Evolutionary conservation across 2,329 filamentous ascomycete genomes (phyloP).

Genomic region (Fusarium siculi): DNA sequence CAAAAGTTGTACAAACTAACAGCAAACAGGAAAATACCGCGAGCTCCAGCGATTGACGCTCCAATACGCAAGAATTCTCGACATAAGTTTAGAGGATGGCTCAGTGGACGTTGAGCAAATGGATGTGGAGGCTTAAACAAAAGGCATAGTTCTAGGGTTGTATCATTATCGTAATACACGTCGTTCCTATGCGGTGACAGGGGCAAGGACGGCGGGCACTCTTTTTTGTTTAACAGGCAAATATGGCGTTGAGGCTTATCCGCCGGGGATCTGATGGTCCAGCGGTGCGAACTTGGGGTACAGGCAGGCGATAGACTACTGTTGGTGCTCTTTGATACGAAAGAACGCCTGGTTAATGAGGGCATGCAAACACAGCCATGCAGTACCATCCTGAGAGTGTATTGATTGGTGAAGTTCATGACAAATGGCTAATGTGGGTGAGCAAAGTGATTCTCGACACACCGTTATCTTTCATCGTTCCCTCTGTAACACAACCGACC

Average conservation of each 20-base stretch:
- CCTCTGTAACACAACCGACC: constrained; percentile 1
- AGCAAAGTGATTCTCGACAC: constrained; percentile 15
- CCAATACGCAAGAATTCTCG: constrained; percentile 88
- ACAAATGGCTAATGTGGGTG: constrained; percentile 5
- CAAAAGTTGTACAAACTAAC: constrained; percentile 47
- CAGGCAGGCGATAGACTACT: constrained; percentile 27
- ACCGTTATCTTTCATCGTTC: constrained; percentile 17
- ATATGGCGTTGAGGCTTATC: constrained; percentile 33
- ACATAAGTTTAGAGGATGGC: constrained; percentile 64
- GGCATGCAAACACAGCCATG: constrained; percentile 30
- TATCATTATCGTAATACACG: constrained; percentile 31
- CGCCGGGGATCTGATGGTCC: constrained; percentile 7
- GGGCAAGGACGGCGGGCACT: neutral
- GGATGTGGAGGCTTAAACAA: constrained; percentile 52
- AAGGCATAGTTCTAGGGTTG: constrained; percentile 12
- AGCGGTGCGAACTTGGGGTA: constrained; percentile 17
- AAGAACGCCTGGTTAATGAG: constrained; percentile 25
- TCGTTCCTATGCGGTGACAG: neutral
- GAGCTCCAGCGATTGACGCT: constrained; percentile 95
- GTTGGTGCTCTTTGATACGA: constrained; percentile 27
- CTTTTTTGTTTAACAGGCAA: constrained; percentile 29
- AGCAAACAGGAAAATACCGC: constrained; percentile 82
- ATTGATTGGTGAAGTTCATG: constrained; percentile 17
- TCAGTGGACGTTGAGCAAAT: constrained; percentile 56
- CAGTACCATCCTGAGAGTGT: constrained; percentile 22